A percentile compares a stretch with the other conserved stretches of the same genome.
These are phyloP conservation scores for Neoboletus subvelutipes DNA, from an alignment of 768 basidiomycete species.

Conservation along the genomic window DNA sequence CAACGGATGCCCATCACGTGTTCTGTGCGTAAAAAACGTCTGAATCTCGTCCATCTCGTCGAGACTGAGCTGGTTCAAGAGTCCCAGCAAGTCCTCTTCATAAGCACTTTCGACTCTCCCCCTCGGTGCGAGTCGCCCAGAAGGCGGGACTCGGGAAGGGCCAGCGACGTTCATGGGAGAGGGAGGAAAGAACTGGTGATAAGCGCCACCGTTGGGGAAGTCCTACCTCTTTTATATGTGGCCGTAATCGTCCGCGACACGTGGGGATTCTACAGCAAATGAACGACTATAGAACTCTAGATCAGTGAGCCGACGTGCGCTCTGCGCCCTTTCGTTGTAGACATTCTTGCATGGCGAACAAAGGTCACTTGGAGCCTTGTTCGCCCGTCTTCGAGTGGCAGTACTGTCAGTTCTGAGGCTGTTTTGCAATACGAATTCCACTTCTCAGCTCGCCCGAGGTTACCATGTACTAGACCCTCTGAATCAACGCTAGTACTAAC, in stretches of 20 bases:
- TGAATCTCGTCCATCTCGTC: slow-evolving; percentile 22
- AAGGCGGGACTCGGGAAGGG: slow-evolving; percentile 19
- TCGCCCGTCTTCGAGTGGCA: not conserved
- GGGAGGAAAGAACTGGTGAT: slow-evolving; percentile 11
- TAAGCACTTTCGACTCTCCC: slow-evolving; percentile 23
- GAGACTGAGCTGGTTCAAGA: slow-evolving; percentile 20
- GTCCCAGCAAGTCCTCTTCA: slow-evolving; percentile 24
- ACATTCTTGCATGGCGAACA: not conserved
- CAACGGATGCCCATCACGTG: slow-evolving; percentile 6
- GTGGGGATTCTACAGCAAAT: slow-evolving; percentile 4
- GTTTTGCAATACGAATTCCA: not conserved
- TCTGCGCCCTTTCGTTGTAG: not conserved
- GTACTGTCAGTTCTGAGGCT: not conserved
- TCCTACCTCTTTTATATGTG: slow-evolving; percentile 8
- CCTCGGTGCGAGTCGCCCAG: not conserved
- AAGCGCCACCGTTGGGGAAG: not conserved
- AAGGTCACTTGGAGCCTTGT: too few relatives aligned
- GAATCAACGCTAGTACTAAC: not conserved
- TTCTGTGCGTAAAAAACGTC: slow-evolving; percentile 5
- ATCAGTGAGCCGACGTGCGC: not conserved
- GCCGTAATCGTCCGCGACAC: not conserved
- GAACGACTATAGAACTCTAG: not conserved
- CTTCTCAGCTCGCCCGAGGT: not conserved
- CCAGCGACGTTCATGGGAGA: slow-evolving; percentile 28
- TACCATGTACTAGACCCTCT: too few relatives aligned